phyloP scores from a whole-genome alignment of 2,329 filamentous ascomycete genomes.

The Alternaria triticina region DNA sequence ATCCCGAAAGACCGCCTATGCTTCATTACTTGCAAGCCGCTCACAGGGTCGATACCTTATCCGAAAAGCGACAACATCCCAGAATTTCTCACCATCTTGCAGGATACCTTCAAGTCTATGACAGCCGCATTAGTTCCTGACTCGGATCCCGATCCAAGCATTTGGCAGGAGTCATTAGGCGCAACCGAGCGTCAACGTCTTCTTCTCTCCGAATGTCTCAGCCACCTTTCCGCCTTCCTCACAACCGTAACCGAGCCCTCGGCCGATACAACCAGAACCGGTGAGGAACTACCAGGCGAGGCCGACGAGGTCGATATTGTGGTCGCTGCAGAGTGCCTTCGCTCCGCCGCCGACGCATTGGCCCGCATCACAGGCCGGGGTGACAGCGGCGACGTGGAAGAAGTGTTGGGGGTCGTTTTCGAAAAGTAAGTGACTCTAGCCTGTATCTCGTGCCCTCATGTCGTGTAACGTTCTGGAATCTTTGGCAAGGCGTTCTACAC shows the following conservation, averaged over 20 bases:
- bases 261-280: constrained; percentile 4
- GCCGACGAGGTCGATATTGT: constrained; percentile 76
- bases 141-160: constrained; percentile 62
- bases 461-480: constrained; percentile 3
- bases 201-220: constrained; percentile 75
- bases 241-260: constrained; percentile 55
- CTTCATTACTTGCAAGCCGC: constrained; percentile 75
- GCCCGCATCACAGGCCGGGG: constrained; percentile 87
- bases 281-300: not conserved
- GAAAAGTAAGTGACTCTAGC: constrained; percentile 74
- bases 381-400: constrained; percentile 87
- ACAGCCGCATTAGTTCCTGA: constrained; percentile 61
- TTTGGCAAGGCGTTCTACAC: constrained; percentile 1
- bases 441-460: not conserved
- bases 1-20: constrained; percentile 56
- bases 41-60: constrained; percentile 38
- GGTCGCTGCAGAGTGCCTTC: constrained; percentile 85
- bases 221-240: constrained; percentile 76
- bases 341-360: constrained; percentile 54
- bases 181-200: constrained; percentile 89
- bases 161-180: constrained; percentile 83
- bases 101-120: constrained; percentile 71
- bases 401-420: constrained; percentile 95
- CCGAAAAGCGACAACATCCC: constrained; percentile 71
- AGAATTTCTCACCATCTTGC: constrained; percentile 69